Evolutionary conservation across 2,329 filamentous ascomycete species (phyloP), one percentile per base, ranked within the genome.

Genomic region (Taxawa tesnikishii): DNA sequence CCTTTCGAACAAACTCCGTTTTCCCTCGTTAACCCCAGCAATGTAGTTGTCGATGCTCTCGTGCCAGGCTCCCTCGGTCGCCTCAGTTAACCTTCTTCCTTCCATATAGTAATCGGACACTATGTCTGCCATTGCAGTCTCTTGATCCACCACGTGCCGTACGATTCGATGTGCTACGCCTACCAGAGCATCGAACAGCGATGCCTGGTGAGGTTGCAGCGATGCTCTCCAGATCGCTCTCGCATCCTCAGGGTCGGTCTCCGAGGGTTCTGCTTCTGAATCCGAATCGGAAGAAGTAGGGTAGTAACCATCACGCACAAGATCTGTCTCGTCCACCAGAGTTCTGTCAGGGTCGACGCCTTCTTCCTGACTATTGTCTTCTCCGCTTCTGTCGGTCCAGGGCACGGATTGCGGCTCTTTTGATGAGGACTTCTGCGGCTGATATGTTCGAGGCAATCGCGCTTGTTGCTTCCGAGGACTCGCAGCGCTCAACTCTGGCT

Each of bases 111-210:
- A 70, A 15, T 54, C 56, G 6, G 58, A 50, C 4, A 66, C 43
- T 15, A 67, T 58, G 16, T 61, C 52, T 4, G 45, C 47, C 15
- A 67, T 52, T 1, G 58, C 59, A 4, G 52, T 53, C 41, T 67
- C 65, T 27, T 60, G 56, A n/a, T 60, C 54, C 6, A 65, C 51
- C 12, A 72, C 53, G 34, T 67, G 56, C 2, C 46, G 55, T 6
- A 62, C 43, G 7, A 70, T 53, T 12, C 51, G 51, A 49, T 67
- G 41, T 3, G 57, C 56, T 3, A 59, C 49, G n/a, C 49, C 49
- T 14, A 57, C 45, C 15, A 64, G 43, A 21, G 53, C 45, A 11
- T 59, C 53, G 24, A 55, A 49, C 5, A 63, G 37, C 23, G 47
- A 45, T 17, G 49, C 48, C 31, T 63, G 60, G 24, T 62, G 52